Evolutionary conservation across 176 grass and related monocot genomes (phyloP).

Genomic region (Saccharum spontaneum): DNA sequence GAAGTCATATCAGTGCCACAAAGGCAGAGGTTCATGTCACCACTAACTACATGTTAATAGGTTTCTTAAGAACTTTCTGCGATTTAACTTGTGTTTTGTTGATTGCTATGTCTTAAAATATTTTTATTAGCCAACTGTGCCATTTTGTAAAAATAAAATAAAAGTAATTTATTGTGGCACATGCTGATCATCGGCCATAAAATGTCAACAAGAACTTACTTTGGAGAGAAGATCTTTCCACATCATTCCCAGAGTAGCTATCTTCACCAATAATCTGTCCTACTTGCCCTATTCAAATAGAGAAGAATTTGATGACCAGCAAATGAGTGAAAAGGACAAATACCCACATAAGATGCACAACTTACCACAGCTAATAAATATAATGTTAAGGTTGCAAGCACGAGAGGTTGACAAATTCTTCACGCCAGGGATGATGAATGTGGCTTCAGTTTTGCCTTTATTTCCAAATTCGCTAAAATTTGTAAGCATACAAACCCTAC

Average conservation of each 20-base stretch:
- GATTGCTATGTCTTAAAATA: not conserved
- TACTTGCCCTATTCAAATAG: constrained; percentile 37
- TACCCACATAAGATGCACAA: constrained; percentile 35
- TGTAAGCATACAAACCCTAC: constrained; percentile 53
- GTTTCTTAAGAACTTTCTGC: not conserved
- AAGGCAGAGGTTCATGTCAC: not conserved
- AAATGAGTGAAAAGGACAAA: constrained; percentile 23
- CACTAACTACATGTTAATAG: not conserved
- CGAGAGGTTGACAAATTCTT: constrained; percentile 66
- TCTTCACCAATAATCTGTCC: constrained; percentile 35
- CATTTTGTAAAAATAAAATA: not conserved
- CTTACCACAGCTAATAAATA: constrained; percentile 77
- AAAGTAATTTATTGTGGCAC: not conserved
- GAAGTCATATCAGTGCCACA: not conserved
- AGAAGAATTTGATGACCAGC: constrained; percentile 22
- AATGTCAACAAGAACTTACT: constrained; percentile 49
- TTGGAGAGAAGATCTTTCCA: constrained; percentile 43
- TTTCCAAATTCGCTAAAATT: constrained; percentile 73
- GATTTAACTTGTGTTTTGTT: not conserved
- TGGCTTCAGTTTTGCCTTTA: constrained; percentile 72
- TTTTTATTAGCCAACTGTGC: not conserved
- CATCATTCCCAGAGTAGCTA: constrained; percentile 32
- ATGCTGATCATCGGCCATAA: not conserved
- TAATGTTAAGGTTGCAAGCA: constrained; percentile 73
- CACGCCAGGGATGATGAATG: constrained; percentile 78